These are phyloP conservation scores for Alternaria ethzedia DNA, from an alignment of 2,329 filamentous ascomycete genomes.

Conservation along the genomic window DNA sequence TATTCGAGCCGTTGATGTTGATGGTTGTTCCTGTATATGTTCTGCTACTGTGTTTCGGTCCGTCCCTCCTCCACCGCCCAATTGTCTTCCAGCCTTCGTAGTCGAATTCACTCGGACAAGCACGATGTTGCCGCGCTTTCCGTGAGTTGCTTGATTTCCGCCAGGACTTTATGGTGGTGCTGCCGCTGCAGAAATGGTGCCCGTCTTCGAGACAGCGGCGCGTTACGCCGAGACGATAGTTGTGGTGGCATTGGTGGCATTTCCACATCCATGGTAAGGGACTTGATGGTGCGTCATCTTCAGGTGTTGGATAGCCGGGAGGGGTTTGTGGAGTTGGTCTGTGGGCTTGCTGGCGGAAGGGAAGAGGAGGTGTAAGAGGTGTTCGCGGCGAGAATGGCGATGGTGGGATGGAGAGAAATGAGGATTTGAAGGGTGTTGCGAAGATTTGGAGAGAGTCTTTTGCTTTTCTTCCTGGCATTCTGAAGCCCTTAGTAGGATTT, in stretches of 20 bases:
- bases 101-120: constrained; percentile 61
- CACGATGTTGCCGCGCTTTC: constrained; percentile 41
- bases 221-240: constrained; percentile 58
- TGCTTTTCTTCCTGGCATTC: not conserved
- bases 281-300: constrained; percentile 13
- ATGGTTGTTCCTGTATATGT: too few relatives aligned
- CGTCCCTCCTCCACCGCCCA: constrained; percentile 51
- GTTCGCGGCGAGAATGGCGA: constrained; percentile 52
- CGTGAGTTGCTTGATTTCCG: constrained; percentile 18
- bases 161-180: constrained; percentile 46
- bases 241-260: constrained; percentile 58
- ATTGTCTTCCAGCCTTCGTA: constrained; percentile 59
- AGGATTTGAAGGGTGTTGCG: constrained; percentile 52
- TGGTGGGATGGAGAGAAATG: constrained; percentile 52
- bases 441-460: constrained; percentile 33
- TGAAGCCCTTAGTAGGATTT: too few relatives aligned
- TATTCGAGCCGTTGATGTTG: too few relatives aligned
- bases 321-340: not conserved
- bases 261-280: constrained; percentile 60
- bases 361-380: constrained; percentile 25
- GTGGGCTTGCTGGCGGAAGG: not conserved
- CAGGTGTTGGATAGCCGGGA: constrained; percentile 28
- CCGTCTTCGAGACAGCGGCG: constrained; percentile 62
- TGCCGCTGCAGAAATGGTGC: constrained; percentile 61
- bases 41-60: constrained; percentile 3